Percentiles rank a stretch among this genome's conserved stretches.
Conservation (phyloP, 1,139 yeast species). For the Pichia sp. region DNA sequence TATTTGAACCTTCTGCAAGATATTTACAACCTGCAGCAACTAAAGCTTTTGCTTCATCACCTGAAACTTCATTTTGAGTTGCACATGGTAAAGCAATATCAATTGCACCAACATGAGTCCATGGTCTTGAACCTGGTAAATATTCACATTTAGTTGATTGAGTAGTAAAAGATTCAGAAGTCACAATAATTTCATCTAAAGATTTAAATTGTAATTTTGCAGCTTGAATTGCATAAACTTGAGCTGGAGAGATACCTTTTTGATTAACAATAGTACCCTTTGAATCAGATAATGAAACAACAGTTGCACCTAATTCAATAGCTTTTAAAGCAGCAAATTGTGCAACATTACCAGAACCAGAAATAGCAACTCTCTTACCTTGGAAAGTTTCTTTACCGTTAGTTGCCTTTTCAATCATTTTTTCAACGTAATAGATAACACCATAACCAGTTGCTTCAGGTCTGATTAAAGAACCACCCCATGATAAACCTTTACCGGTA, state of each 20-base stretch:
- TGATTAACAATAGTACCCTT: slow-evolving; percentile 79
- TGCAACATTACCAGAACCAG: slow-evolving; percentile 99
- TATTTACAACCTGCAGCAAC: slow-evolving; percentile 87
- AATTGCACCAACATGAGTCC: slow-evolving; percentile 86
- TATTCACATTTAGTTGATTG: slow-evolving; percentile 52
- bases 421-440: slow-evolving; percentile 91
- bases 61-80: slow-evolving; percentile 96
- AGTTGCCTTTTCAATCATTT: slow-evolving; percentile 93
- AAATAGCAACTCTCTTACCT: slow-evolving; percentile 92
- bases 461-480: slow-evolving; percentile 99
- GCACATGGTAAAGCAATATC: slow-evolving; percentile 98
- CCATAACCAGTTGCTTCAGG: slow-evolving; percentile 99
- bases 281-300: slow-evolving; percentile 90
- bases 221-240: slow-evolving; percentile 68
- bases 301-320: slow-evolving; percentile 93
- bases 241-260: slow-evolving; percentile 76
- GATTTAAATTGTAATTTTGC: slow-evolving; percentile 80
- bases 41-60: slow-evolving; percentile 92
- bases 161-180: slow-evolving; percentile 54
- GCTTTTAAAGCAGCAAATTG: slow-evolving; percentile 98
- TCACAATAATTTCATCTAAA: slow-evolving; percentile 60
- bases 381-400: slow-evolving; percentile 80
- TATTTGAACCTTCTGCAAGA: slow-evolving; percentile 98
- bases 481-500: slow-evolving; percentile 94
- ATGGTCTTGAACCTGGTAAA: slow-evolving; percentile 92